phyloP scores from a whole-genome alignment of 2,329 filamentous ascomycete species.

The Diaporthe citrichinensis region DNA sequence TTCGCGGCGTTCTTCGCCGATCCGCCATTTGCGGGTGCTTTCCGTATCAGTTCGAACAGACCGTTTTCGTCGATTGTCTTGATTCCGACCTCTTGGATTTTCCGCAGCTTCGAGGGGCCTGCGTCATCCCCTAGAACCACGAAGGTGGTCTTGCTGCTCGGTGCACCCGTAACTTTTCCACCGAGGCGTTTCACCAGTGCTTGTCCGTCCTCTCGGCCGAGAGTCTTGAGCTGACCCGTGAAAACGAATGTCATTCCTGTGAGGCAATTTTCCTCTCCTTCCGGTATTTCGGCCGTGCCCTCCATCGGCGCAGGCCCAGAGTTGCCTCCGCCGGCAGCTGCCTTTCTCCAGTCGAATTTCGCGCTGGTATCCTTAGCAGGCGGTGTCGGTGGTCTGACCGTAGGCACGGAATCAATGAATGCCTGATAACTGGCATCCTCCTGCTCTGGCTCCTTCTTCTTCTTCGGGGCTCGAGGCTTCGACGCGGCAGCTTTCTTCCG shows the following conservation, averaged over 20 bases:
- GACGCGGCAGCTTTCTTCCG: slow-evolving; percentile 70
- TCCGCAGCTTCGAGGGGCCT: slow-evolving; percentile 91
- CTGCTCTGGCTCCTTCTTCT: slow-evolving; percentile 75
- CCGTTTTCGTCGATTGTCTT: slow-evolving; percentile 97
- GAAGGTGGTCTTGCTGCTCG: slow-evolving; percentile 94
- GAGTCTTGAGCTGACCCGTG: slow-evolving; percentile 85
- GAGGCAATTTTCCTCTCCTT: slow-evolving; percentile 90
- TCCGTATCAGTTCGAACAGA: slow-evolving; percentile 86
- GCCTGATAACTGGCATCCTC: slow-evolving; percentile 83
- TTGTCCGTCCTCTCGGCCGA: slow-evolving; percentile 88
- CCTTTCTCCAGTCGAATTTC: slow-evolving; percentile 87
- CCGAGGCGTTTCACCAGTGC: slow-evolving; percentile 93
- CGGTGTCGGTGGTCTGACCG: slow-evolving; percentile 85
- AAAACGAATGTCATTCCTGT: slow-evolving; percentile 94
- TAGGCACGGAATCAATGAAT: slow-evolving; percentile 90
- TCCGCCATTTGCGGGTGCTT: slow-evolving; percentile 87
- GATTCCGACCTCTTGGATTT: slow-evolving; percentile 83
- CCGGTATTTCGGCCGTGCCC: slow-evolving; percentile 79
- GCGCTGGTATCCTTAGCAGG: slow-evolving; percentile 77
- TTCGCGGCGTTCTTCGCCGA: slow-evolving; percentile 90
- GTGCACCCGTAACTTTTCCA: slow-evolving; percentile 87
- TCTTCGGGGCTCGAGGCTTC: slow-evolving; percentile 70
- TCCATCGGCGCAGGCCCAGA: slow-evolving; percentile 74
- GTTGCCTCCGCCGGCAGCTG: slow-evolving; percentile 69
- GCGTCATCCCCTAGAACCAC: slow-evolving; percentile 93